Percentiles rank a stretch among this genome's conserved stretches.
Evolutionary conservation across 2,329 filamentous ascomycete species (phyloP).

Genomic region (Coniella lustricola): DNA sequence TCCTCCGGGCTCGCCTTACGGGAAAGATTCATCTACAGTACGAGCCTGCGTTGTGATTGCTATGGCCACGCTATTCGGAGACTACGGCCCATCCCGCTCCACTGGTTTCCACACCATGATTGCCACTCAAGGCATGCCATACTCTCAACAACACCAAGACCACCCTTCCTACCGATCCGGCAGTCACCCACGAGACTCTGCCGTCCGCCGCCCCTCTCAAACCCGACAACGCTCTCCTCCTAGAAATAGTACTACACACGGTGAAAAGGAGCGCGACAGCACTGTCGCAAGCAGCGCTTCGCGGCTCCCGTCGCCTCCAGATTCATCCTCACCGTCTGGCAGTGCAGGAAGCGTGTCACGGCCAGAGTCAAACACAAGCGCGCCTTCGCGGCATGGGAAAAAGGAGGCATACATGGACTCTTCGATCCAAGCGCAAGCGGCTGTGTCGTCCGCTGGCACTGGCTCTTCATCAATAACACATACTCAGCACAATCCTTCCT

Average conservation of each 20-base stretch:
- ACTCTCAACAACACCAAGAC: slow-evolving; percentile 41
- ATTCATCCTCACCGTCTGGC: slow-evolving; percentile 43
- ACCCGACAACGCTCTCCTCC: slow-evolving; percentile 11
- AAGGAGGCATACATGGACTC: slow-evolving; percentile 19
- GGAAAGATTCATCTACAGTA: not conserved
- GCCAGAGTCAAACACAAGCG: slow-evolving; percentile 14
- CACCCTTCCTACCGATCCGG: slow-evolving; percentile 32
- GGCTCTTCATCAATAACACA: slow-evolving; percentile 4
- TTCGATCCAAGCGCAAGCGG: slow-evolving; percentile 17
- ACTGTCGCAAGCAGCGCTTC: slow-evolving; percentile 27
- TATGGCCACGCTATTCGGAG: slow-evolving; percentile 61
- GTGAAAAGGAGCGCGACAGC: not conserved
- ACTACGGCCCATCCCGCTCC: slow-evolving; percentile 63
- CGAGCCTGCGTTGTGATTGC: slow-evolving; percentile 25
- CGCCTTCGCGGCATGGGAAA: slow-evolving; percentile 24
- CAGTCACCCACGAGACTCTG: slow-evolving; percentile 25
- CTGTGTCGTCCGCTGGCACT: slow-evolving; percentile 16
- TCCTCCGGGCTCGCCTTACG: too few species aligned
- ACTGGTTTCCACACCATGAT: slow-evolving; percentile 67
- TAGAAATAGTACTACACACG: not conserved
- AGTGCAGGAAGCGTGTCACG: slow-evolving; percentile 20
- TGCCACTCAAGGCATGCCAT: slow-evolving; percentile 36
- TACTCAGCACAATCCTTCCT: slow-evolving; percentile 18
- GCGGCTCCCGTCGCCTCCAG: slow-evolving; percentile 47
- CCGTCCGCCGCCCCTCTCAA: slow-evolving; percentile 23